These are phyloP conservation scores for Phytophthora constricta DNA, from an alignment of 352 stramenopile species.

Conservation along the genomic window DNA sequence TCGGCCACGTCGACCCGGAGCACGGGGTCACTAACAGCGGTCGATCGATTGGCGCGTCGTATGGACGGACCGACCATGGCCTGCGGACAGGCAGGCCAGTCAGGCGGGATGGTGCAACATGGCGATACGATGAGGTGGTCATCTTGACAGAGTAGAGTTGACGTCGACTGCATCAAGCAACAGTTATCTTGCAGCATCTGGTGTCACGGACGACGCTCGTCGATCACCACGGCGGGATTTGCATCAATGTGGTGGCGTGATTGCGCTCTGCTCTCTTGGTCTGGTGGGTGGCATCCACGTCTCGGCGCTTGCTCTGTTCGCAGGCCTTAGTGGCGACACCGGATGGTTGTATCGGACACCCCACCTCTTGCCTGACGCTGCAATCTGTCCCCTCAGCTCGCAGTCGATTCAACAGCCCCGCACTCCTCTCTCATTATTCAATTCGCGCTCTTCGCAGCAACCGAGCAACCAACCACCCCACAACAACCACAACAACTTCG, in stretches of 20 bases:
- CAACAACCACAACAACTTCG: not conserved
- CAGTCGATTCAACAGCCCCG: not conserved
- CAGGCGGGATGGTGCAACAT: not conserved
- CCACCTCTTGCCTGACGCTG: not conserved
- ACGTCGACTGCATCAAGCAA: not conserved
- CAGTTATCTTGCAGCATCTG: slow-evolving; percentile 1
- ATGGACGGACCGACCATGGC: not conserved
- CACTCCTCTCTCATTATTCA: slow-evolving; percentile 1
- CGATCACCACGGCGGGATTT: not conserved
- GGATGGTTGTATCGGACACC: too few species aligned
- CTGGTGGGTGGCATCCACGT: not conserved
- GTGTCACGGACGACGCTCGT: not conserved
- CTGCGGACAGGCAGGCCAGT: not conserved
- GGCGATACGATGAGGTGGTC: not conserved
- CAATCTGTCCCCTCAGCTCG: not conserved
- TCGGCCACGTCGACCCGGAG: not conserved
- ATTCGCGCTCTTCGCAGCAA: slow-evolving; percentile 1
- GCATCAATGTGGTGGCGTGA: not conserved
- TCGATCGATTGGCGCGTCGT: not conserved
- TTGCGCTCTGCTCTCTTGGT: not conserved
- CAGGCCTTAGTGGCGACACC: not conserved
- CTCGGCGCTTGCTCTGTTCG: not conserved
- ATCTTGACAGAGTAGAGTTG: not conserved
- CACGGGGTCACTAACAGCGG: not conserved
- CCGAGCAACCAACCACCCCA: not conserved